Evolutionary conservation across 139 green algal genomes (phyloP).

Genomic region (Chlorella sorokiniana): DNA sequence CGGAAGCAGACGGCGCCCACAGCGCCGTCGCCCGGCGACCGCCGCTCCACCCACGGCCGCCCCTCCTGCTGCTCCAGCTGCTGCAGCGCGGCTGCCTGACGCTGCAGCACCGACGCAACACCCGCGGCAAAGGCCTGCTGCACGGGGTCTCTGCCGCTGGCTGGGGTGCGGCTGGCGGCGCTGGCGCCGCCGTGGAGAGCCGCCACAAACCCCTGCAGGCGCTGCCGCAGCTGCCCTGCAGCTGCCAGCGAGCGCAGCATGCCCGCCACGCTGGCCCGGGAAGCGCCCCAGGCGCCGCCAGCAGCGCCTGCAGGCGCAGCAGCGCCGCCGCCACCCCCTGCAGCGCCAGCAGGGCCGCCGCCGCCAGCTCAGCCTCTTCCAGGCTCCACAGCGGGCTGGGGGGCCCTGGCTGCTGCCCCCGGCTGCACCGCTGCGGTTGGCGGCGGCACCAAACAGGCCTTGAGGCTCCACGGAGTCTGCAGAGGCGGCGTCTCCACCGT

Average conservation of each 20-base stretch:
- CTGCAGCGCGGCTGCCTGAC: slow-evolving; percentile 20
- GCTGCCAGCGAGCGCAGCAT: slow-evolving; percentile 9
- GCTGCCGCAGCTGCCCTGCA: slow-evolving; percentile 15
- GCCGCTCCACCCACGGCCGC: background rate
- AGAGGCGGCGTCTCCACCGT: slow-evolving; percentile 3
- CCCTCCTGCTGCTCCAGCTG: slow-evolving; percentile 29
- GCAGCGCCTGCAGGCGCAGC: slow-evolving; percentile 17
- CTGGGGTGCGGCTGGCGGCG: too few relatives aligned
- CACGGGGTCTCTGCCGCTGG: slow-evolving; percentile 4
- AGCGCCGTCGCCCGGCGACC: background rate
- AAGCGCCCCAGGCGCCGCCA: slow-evolving; percentile 10
- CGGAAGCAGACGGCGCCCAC: background rate
- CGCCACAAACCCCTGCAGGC: slow-evolving; percentile 26
- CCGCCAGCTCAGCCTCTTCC: slow-evolving; percentile 19
- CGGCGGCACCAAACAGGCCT: too few relatives aligned
- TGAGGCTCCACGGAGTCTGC: slow-evolving; percentile 20
- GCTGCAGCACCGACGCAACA: slow-evolving; percentile 16
- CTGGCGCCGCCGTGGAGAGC: background rate
- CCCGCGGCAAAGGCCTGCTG: slow-evolving; percentile 19
- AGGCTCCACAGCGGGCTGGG: slow-evolving; percentile 32
- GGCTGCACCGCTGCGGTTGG: background rate
- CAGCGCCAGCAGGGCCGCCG: slow-evolving; percentile 21
- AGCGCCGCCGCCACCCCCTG: slow-evolving; percentile 18
- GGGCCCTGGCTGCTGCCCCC: background rate
- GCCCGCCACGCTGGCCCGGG: slow-evolving; percentile 1